phyloP scores from a whole-genome alignment of 306 rosid genomes.

The Malus sylvestris region DNA sequence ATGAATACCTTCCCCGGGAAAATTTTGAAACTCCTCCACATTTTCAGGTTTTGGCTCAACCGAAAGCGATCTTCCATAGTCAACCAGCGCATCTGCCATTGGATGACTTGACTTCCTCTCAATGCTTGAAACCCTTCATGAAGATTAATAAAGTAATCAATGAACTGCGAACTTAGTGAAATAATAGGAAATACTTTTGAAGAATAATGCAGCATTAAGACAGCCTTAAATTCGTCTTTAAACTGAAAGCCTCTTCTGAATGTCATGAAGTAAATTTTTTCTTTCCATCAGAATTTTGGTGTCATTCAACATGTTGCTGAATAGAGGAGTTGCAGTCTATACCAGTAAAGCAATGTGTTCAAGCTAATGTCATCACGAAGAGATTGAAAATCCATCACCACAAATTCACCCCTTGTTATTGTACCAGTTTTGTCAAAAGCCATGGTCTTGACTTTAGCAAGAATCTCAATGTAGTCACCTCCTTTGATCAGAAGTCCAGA shows the following conservation, averaged over 20 bases:
- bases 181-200: too few relatives aligned
- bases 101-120: slow-evolving; percentile 99
- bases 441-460: slow-evolving; percentile 59
- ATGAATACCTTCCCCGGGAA: slow-evolving; percentile 85
- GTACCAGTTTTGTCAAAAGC: slow-evolving; percentile 98
- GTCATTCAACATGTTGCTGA: neutral
- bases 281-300: neutral
- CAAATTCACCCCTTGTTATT: slow-evolving; percentile 81
- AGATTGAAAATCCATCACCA: slow-evolving; percentile 53
- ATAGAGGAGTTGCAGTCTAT: slow-evolving; percentile 2
- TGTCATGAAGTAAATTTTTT: too few relatives aligned
- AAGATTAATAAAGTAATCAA: neutral
- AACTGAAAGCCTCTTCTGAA: neutral
- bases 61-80: slow-evolving; percentile 65
- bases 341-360: slow-evolving; percentile 73
- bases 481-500: slow-evolving; percentile 93
- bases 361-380: slow-evolving; percentile 54
- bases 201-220: neutral
- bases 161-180: neutral
- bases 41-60: slow-evolving; percentile 69
- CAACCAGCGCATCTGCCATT: slow-evolving; percentile 74
- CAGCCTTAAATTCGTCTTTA: neutral
- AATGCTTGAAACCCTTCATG: slow-evolving; percentile 75
- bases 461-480: slow-evolving; percentile 71
- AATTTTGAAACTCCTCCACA: slow-evolving; percentile 61